These are phyloP conservation scores for Phialophora expanda DNA, from an alignment of 2,329 filamentous ascomycete species.

Conservation along the genomic window DNA sequence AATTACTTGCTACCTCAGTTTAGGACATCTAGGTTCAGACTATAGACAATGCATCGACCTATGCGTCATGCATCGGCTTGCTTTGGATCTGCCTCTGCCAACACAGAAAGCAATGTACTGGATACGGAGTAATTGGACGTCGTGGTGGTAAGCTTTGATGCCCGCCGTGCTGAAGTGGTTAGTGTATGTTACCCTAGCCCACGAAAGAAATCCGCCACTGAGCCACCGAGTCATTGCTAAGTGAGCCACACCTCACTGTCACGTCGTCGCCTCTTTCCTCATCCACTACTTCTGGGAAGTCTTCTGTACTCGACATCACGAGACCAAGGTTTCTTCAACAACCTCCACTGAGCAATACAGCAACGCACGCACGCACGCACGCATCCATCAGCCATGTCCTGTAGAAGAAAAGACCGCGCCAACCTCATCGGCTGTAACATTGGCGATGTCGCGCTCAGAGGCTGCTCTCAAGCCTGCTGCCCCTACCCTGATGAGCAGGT, in stretches of 20 bases:
- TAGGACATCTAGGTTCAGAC: neutral
- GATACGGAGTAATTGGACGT: too few species aligned
- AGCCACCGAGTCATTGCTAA: neutral
- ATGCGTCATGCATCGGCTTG: neutral
- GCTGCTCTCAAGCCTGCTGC: conserved; percentile 1
- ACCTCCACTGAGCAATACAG: neutral
- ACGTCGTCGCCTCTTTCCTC: neutral
- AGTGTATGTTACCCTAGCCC: too few species aligned
- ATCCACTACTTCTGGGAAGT: too few species aligned
- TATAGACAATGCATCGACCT: neutral
- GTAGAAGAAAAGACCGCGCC: conserved; percentile 5
- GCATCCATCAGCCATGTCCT: neutral
- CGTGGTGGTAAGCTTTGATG: too few species aligned
- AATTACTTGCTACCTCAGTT: neutral
- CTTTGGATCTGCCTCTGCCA: neutral
- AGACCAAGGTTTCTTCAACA: neutral
- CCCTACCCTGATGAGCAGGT: conserved; percentile 5
- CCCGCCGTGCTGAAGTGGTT: too few species aligned
- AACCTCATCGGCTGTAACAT: conserved; percentile 9
- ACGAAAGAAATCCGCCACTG: too few species aligned
- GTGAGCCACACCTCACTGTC: neutral
- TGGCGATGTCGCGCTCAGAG: conserved; percentile 2
- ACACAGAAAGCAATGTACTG: neutral
- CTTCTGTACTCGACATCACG: neutral
- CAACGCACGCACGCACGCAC: too few species aligned